A percentile compares a stretch with the other conserved stretches of the same genome.
Evolutionary conservation across 2,329 filamentous ascomycete genomes (phyloP).

Genomic region (Calonectria pauciramosa): DNA sequence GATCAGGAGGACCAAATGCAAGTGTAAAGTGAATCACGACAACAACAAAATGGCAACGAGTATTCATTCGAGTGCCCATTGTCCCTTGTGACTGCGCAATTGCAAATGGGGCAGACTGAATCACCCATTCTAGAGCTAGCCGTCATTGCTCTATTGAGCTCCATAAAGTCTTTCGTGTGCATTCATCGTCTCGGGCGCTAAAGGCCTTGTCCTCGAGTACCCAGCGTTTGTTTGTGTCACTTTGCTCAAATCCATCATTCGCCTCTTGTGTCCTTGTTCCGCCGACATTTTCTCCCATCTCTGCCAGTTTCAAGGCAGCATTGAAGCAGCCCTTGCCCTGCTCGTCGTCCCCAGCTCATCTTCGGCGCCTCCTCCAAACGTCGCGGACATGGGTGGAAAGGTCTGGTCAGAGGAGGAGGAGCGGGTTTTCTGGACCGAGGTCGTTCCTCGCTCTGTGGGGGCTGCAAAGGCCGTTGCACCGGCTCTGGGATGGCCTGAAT

Average conservation of each 20-base stretch:
- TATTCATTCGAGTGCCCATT: not conserved
- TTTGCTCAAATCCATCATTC: not conserved
- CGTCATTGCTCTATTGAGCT: not conserved
- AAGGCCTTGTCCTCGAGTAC: not conserved
- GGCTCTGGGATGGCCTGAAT: constrained; percentile 53
- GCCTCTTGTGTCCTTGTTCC: not conserved
- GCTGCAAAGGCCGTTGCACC: constrained; percentile 39
- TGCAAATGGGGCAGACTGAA: constrained; percentile 36
- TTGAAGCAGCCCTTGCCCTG: not conserved
- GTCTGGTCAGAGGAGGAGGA: constrained; percentile 65
- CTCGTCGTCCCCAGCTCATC: not conserved
- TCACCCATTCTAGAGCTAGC: constrained; percentile 36
- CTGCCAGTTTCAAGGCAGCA: not conserved
- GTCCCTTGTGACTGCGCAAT: constrained; percentile 1
- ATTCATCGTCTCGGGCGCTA: constrained; percentile 1
- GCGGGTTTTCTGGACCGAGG: constrained; percentile 60
- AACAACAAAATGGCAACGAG: not conserved
- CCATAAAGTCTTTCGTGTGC: constrained; percentile 36
- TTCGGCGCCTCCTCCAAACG: not conserved
- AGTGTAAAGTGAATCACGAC: constrained; percentile 18
- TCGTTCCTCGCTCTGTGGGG: constrained; percentile 55
- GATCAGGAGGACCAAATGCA: not conserved
- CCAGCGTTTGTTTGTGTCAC: not conserved
- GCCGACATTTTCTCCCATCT: not conserved
- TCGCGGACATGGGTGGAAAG: constrained; percentile 62